Conservation (phyloP, 1,284 basidiomycete genomes). For the Trichosporon inkin region DNA sequence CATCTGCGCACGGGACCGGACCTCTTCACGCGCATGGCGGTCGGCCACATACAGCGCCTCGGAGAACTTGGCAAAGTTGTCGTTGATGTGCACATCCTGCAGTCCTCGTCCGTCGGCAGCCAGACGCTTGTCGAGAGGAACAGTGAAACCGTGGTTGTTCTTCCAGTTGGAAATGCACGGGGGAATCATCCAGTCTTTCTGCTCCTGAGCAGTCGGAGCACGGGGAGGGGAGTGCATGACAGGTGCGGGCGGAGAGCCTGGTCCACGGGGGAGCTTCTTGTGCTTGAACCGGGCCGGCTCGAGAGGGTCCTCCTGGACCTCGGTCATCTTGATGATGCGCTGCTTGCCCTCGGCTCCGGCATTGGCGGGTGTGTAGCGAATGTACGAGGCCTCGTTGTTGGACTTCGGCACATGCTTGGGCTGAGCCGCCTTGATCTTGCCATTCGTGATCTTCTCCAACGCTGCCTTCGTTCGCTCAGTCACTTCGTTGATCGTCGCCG, state of each 20-base stretch:
- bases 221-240: constrained; percentile 92
- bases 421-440: constrained; percentile 95
- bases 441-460: constrained; percentile 86
- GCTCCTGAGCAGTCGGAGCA: constrained; percentile 92
- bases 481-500: constrained; percentile 80
- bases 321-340: constrained; percentile 98
- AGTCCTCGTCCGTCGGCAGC: constrained; percentile 95
- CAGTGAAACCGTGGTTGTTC: constrained; percentile 99
- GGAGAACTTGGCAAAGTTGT: constrained; percentile 98
- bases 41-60: constrained; percentile 96
- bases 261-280: constrained; percentile 94
- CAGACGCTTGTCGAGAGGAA: constrained; percentile 95
- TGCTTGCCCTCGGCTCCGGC: constrained; percentile 61
- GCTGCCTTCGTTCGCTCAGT: constrained; percentile 86
- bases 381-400: constrained; percentile 75
- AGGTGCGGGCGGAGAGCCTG: constrained; percentile 94
- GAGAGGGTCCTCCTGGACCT: constrained; percentile 92
- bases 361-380: constrained; percentile 87
- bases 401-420: constrained; percentile 63
- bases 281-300: constrained; percentile 97
- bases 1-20: constrained; percentile 91
- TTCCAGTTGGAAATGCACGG: constrained; percentile 99
- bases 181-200: constrained; percentile 99
- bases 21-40: constrained; percentile 95
- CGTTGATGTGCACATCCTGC: constrained; percentile 98